These are phyloP conservation scores for Penicillium sp. DNA, from an alignment of 2,329 filamentous ascomycete species.

Conservation along the genomic window DNA sequence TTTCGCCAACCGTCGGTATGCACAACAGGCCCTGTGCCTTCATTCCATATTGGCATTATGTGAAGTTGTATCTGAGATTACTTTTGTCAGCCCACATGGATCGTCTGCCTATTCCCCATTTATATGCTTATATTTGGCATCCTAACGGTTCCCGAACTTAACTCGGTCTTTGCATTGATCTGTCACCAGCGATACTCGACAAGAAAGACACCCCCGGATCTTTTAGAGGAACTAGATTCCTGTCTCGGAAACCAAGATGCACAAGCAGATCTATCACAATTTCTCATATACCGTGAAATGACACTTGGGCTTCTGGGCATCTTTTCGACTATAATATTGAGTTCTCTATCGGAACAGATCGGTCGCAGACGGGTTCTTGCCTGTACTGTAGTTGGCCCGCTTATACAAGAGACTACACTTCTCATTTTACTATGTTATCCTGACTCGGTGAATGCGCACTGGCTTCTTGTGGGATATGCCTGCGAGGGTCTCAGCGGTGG, in stretches of 20 bases:
- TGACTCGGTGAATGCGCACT: not conserved
- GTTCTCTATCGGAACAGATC: slow-evolving; percentile 2
- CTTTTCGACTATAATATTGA: not conserved
- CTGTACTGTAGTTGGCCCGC: not conserved
- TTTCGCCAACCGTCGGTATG: not conserved
- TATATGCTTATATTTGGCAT: not conserved
- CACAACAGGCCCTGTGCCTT: not conserved
- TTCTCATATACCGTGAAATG: slow-evolving; percentile 1
- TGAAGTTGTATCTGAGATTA: not conserved
- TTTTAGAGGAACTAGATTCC: not conserved
- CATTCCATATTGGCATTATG: not conserved
- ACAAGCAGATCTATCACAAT: not conserved
- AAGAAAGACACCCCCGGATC: not conserved
- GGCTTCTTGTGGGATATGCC: slow-evolving; percentile 1
- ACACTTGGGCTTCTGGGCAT: not conserved
- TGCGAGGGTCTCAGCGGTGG: not conserved
- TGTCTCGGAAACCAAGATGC: slow-evolving; percentile 4
- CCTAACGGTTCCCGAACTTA: slow-evolving; percentile 3
- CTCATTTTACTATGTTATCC: not conserved
- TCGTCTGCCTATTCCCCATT: not conserved
- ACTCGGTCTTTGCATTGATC: slow-evolving; percentile 4
- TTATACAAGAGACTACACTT: not conserved
- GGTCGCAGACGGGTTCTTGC: slow-evolving; percentile 1
- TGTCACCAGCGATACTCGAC: slow-evolving; percentile 4
- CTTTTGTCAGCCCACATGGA: not conserved